Evolutionary conservation across 225 moss, liverwort and hornwort species (phyloP).

Genomic region (Marchantia paleacea): DNA sequence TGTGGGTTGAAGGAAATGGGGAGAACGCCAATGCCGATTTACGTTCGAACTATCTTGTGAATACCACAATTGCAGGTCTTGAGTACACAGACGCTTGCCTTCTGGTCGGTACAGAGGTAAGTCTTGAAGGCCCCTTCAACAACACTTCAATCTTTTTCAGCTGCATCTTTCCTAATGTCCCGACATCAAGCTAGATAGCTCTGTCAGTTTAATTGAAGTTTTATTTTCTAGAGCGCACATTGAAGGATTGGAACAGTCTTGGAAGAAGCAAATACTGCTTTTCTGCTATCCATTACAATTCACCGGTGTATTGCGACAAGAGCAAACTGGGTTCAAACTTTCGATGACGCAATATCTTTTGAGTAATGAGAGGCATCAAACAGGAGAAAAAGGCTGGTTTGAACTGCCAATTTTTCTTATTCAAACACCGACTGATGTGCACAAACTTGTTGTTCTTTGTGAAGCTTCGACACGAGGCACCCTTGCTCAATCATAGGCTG

Average conservation of each 20-base stretch:
- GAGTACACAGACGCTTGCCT: constrained; percentile 89
- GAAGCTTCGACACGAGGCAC: constrained; percentile 82
- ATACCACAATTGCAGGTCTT: constrained; percentile 78
- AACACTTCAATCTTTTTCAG: background rate
- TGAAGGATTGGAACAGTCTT: no score
- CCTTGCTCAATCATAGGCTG: constrained; percentile 74
- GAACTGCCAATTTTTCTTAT: background rate
- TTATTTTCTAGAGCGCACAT: no score
- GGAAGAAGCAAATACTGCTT: no score
- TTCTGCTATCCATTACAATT: no score
- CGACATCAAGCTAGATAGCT: no score
- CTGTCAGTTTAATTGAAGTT: no score
- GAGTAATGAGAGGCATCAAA: background rate
- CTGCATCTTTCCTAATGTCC: no score
- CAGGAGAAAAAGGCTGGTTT: background rate
- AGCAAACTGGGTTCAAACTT: no score
- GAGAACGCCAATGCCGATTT: constrained; percentile 73
- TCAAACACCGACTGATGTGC: constrained; percentile 4
- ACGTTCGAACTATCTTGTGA: constrained; percentile 77
- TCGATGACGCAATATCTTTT: no score
- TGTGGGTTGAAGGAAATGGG: constrained; percentile 92
- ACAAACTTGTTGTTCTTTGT: constrained; percentile 6
- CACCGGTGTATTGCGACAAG: no score
- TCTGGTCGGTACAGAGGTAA: constrained; percentile 81
- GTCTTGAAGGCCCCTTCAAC: background rate